Evolutionary conservation across 495 filamentous ascomycete genomes (phyloP), one percentile per base, ranked within the genome.

Genomic region (Bombardia bombarda): DNA sequence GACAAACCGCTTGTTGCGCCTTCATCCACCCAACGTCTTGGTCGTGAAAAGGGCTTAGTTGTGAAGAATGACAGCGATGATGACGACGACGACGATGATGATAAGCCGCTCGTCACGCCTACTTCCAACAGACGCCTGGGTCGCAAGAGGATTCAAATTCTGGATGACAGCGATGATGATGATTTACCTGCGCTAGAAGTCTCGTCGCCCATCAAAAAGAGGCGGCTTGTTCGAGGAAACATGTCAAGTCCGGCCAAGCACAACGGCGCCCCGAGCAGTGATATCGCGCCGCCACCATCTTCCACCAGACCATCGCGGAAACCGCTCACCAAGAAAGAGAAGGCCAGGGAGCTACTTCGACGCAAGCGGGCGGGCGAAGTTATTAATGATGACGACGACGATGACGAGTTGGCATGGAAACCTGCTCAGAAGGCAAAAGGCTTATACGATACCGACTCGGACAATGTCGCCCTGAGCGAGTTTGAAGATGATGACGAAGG

Each of bases 291-390:
- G 14, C 42, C 41, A 3, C 31, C 37, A 0, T 32, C 45, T 12
- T 12, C 40, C 14, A 18, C 13, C 13, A 17, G 38, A 2, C 13
- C 30, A 5, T 24, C 32, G 14, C 34, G 49, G 10, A 49, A 46
- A 32, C 55, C 47, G 0, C 46, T 45, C 17, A 52, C 55, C 1
- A 33, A 50, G 13, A 61, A 61, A 32, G 53, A 59, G 25, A 59
- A 46, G 23, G 58, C 58, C 2, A 38, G 43, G 19, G 53, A 61
- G 45, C 35, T 57, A 0, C 50, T 57, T 9, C 46, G 58, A 19
- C 50, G 56, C 8, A 59, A 55, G 38, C 72, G 79, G 17, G 76
- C 79, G 4, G 82, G 82, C 3, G 59, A 78, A 38, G 72, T 66
- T 40, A 66, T 72, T 14, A 49, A 61, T 0, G 53, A 70, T 36